These are phyloP conservation scores for Haematococcus sp. DNA, from an alignment of 139 green algal species.

Conservation along the genomic window DNA sequence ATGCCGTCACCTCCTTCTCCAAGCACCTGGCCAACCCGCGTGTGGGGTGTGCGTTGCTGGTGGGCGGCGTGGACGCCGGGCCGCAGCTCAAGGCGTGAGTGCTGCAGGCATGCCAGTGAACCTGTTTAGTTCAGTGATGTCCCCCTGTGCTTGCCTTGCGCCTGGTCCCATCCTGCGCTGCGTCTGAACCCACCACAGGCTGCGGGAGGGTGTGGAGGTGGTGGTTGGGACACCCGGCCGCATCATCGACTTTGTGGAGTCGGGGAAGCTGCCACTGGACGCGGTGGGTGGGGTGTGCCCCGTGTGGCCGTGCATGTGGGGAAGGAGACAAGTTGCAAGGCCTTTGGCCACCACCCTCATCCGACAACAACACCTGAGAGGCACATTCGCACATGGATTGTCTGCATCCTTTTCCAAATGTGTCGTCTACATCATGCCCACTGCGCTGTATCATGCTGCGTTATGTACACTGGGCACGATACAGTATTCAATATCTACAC, in stretches of 20 bases:
- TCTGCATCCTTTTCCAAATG: neutral
- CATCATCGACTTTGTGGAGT: slow-evolving; percentile 71
- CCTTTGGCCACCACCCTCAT: neutral
- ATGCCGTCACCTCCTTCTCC: slow-evolving; percentile 47
- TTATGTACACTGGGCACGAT: too few species aligned
- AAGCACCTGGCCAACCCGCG: slow-evolving; percentile 49
- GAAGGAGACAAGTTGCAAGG: neutral
- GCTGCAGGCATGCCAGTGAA: neutral
- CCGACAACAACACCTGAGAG: too few species aligned
- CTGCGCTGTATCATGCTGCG: too few species aligned
- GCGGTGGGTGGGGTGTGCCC: too few species aligned
- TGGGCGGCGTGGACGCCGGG: slow-evolving; percentile 59
- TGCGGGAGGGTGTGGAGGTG: slow-evolving; percentile 69
- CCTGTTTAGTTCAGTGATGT: too few species aligned
- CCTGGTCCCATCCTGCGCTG: neutral
- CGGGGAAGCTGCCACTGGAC: slow-evolving; percentile 63
- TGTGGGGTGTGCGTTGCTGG: slow-evolving; percentile 53
- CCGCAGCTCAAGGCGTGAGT: slow-evolving; percentile 21
- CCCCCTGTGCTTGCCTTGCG: too few species aligned
- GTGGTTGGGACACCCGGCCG: slow-evolving; percentile 71
- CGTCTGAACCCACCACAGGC: too few species aligned
- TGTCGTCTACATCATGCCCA: neutral
- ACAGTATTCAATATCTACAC: too few species aligned
- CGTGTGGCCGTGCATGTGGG: neutral
- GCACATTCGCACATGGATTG: too few species aligned